phyloP scores from a whole-genome alignment of 345 rosid genomes.

The Lepidium africanum region DNA sequence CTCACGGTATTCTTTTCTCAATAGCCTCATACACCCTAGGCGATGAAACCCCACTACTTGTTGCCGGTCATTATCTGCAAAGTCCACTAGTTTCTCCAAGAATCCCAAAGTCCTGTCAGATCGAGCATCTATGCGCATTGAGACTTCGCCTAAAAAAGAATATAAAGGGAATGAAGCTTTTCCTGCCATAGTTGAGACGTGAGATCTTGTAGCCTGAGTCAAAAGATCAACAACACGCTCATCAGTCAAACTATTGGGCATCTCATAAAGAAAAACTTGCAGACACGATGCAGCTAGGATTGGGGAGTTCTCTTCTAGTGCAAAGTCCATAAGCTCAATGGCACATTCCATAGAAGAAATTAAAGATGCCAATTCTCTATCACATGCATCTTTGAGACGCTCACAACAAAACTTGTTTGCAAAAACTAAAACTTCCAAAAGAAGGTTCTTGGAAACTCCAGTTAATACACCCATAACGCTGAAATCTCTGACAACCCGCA shows the following conservation, averaged over 20 bases:
- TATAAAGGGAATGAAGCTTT: conserved; percentile 70
- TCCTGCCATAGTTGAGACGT: conserved; percentile 69
- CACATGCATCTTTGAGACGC: conserved; percentile 79
- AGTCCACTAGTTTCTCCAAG: conserved; percentile 55
- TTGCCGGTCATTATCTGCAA: conserved; percentile 66
- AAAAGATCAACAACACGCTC: conserved; percentile 61
- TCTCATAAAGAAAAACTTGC: conserved; percentile 64
- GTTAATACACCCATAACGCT: conserved; percentile 50
- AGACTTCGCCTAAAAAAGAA: conserved; percentile 78
- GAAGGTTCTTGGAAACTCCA: conserved; percentile 47
- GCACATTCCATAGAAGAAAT: conserved; percentile 70
- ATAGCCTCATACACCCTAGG: conserved; percentile 74
- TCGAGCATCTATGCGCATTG: conserved; percentile 66
- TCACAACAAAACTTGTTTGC: conserved; percentile 97
- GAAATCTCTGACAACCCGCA: conserved; percentile 64
- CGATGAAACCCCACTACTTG: conserved; percentile 81
- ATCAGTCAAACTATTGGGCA: conserved; percentile 77
- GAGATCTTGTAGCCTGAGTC: conserved; percentile 42
- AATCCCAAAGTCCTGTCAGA: conserved; percentile 64
- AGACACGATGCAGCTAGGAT: conserved; percentile 85
- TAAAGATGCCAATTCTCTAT: conserved; percentile 69
- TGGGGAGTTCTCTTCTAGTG: conserved; percentile 68
- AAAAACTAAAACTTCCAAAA: conserved; percentile 75
- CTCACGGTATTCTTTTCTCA: conserved; percentile 74
- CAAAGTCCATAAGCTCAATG: conserved; percentile 84